Base-by-base conservation (phyloP, 495 filamentous ascomycete genomes). In the Neurospora terricola region DNA sequence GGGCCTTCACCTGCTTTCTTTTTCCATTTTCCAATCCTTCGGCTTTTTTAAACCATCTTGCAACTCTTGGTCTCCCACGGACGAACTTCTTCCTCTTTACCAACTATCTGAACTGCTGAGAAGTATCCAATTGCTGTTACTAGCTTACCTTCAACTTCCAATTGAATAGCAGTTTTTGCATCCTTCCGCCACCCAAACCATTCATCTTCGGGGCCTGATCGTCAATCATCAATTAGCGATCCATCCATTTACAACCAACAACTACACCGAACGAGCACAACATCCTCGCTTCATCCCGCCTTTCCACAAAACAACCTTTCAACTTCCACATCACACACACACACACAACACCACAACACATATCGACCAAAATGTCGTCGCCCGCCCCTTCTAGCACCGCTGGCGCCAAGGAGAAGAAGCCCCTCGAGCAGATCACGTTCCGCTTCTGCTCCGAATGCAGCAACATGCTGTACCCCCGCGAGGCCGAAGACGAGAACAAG, bases 361-460 rank as follows among this genome's bases (percentile, higher is more conserved):
- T 7, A 38, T 23, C 69, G n/a, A 40, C 71, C 66, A 76, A 59
- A 59, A 89, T 91, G 85, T 87, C 90, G 23, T 90, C 90, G 39
- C 91, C 85, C 84, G 77, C 79, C 34, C 84, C 87, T 48, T 86
- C 90, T 27, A 86, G 87, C 75, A 80, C 84, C 38, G 78, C 76
- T 70, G 77, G 76, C 38, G 70, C 84, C 70, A 86, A 87, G 39
- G 73, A 74, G 76, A 90, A 88, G 80, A 85, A 84, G 82, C 86
- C 80, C 40, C 82, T 83, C 72, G 92, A 94, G 79, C 93, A 94
- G 81, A 92, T 97, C 79, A 92, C 93, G 40, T 98, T 98, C 85
- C 90, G 91, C 73, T 99, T 99, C 88, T 99, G 96, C 84, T 91
- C 92, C 72, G 96, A 99, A 87, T 99, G 96, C 83, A 96, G 93